Conservation (phyloP, 2,329 filamentous ascomycete genomes). For the Diaporthe nobilis region DNA sequence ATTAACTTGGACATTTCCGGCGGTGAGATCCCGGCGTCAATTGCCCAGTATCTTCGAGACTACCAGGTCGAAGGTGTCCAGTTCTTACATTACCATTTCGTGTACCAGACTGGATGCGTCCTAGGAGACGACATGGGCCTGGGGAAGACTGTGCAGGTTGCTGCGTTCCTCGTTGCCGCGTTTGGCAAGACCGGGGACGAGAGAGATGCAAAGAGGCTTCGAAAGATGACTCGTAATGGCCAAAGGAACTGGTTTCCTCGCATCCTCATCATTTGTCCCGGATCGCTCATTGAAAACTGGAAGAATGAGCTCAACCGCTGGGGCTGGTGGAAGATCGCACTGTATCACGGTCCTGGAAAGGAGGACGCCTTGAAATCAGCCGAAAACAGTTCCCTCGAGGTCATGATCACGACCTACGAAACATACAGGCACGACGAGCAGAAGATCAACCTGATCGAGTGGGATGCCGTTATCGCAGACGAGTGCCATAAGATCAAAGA, state of each 20-base stretch:
- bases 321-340: slow-evolving; percentile 95
- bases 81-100: slow-evolving; percentile 90
- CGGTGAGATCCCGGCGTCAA: slow-evolving; percentile 87
- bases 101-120: slow-evolving; percentile 91
- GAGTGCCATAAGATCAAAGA: slow-evolving; percentile 95
- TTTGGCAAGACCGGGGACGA: slow-evolving; percentile 96
- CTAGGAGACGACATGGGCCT: slow-evolving; percentile 98
- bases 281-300: slow-evolving; percentile 93
- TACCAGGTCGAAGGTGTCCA: slow-evolving; percentile 90
- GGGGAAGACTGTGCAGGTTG: slow-evolving; percentile 97
- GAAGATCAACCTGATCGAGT: slow-evolving; percentile 84
- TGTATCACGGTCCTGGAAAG: slow-evolving; percentile 80
- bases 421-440: slow-evolving; percentile 87
- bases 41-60: slow-evolving; percentile 91
- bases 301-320: slow-evolving; percentile 86
- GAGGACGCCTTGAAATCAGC: slow-evolving; percentile 81
- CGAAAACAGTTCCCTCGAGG: slow-evolving; percentile 82
- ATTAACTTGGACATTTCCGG: slow-evolving; percentile 81
- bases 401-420: slow-evolving; percentile 94
- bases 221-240: slow-evolving; percentile 79
- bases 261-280: slow-evolving; percentile 89
- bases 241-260: slow-evolving; percentile 82
- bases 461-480: slow-evolving; percentile 95
- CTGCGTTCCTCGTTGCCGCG: slow-evolving; percentile 89
- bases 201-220: slow-evolving; percentile 87